These are phyloP conservation scores for Arabidopsis thaliana DNA, from an alignment of 345 rosid genomes.

Conservation along the genomic window DNA sequence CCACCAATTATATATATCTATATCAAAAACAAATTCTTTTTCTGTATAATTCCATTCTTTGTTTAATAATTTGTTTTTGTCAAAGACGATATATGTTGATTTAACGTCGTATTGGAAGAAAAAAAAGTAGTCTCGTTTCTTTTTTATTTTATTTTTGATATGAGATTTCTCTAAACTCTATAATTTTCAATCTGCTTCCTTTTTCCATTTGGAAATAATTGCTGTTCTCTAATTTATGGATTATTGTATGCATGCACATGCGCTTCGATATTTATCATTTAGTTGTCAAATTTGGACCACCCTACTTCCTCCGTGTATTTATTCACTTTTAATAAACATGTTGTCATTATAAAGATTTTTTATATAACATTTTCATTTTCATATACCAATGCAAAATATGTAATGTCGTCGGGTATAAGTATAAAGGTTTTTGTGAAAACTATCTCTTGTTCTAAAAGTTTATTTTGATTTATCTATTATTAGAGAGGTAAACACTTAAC, in stretches of 20 bases:
- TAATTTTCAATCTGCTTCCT: constrained; percentile 1
- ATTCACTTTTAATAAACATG: constrained; percentile 6
- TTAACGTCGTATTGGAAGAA: background rate
- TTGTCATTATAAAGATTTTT: background rate
- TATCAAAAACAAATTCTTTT: no score
- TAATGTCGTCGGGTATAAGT: background rate
- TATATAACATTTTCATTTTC: background rate
- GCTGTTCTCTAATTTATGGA: background rate
- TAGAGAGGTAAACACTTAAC: no score
- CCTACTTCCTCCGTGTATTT: constrained; percentile 24
- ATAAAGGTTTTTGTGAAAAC: background rate
- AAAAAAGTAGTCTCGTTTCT: background rate
- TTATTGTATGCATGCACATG: constrained; percentile 39
- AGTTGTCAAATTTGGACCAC: constrained; percentile 40
- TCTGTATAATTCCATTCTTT: no score
- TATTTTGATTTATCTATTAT: background rate
- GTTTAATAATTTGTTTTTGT: no score
- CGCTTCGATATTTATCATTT: constrained; percentile 27
- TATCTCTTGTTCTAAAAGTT: no score
- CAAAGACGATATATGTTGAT: background rate
- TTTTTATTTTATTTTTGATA: background rate
- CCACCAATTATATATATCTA: no score
- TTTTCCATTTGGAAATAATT: constrained; percentile 5
- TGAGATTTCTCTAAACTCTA: background rate
- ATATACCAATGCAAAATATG: background rate